These are phyloP conservation scores for Cyclotella sp. DNA, from an alignment of 108 stramenopile species.

Conservation along the genomic window DNA sequence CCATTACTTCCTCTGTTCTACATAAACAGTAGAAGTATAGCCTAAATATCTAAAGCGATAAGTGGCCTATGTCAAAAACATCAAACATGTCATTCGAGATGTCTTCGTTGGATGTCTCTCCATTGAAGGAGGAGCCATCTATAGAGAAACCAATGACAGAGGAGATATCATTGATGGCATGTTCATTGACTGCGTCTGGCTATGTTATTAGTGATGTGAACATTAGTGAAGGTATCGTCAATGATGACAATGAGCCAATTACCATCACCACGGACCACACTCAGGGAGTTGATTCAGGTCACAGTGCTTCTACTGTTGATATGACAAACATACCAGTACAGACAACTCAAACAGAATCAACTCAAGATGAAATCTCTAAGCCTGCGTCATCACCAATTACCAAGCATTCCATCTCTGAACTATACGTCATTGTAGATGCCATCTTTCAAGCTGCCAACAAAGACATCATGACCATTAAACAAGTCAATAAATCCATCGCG, in stretches of 20 bases:
- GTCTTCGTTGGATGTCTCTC: no score
- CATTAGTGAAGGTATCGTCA: not conserved
- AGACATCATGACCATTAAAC: constrained; percentile 48
- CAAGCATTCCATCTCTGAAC: constrained; percentile 13
- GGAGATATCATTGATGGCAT: no score
- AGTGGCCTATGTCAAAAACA: no score
- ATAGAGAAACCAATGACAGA: no score
- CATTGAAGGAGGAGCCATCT: no score
- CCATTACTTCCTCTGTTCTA: no score
- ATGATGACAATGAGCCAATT: not conserved
- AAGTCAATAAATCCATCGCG: constrained; percentile 31
- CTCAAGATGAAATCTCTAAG: not conserved
- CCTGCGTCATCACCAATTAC: not conserved
- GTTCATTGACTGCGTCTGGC: no score
- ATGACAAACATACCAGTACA: not conserved
- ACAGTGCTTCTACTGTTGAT: not conserved
- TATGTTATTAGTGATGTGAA: not conserved
- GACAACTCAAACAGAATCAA: not conserved
- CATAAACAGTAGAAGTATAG: no score
- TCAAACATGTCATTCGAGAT: no score
- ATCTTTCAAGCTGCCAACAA: constrained; percentile 32
- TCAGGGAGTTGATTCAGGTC: not conserved
- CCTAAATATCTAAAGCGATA: no score
- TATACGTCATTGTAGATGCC: constrained; percentile 26
- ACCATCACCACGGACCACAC: not conserved